Base-by-base conservation (phyloP, 768 basidiomycete species). In the Agaricus sinodeliciosus region DNA sequence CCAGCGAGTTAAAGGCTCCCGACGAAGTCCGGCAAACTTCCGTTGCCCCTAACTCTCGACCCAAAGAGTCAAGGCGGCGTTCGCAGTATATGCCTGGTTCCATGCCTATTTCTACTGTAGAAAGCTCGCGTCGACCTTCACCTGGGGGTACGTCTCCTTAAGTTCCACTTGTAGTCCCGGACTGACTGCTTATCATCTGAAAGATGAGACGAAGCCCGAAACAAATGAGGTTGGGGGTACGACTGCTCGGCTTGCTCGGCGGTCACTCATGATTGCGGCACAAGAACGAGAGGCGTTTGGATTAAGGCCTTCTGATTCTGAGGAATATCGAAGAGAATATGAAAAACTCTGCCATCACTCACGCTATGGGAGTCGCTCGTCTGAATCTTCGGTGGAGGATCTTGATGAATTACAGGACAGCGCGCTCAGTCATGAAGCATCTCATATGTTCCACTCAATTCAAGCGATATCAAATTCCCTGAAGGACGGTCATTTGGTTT, bases 281-380 rank as follows among this genome's bases (percentile, higher is more conserved):
- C 42, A 31, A 4, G 44, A 44, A n/a, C 26, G 43, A 27, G 48
- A 57, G 34, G 56, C 56, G 25, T 57, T 57, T 19, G 56, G 53
- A 18, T 25, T 57, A 15, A 37, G 48, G 4, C 49, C 56, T 1
- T 54, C 56, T 5, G 35, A 35, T n/a, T 57, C 56, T 4, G 48
- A 54, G 72, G 42, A 78, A 59, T 72, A 72, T 15, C 75, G 87
- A 3, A 87, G 88, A 60, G 81, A 81, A 58, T 66, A 82, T 49
- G 48, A 49, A 26, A 19, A 28, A 6, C 4, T 49, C 26, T 39
- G 22, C n/a, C 12, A 28, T 9, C 7, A 42, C 27, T 22, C 25
- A 16, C 39, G 22, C 15, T 15, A 34, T 26, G 48, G 22, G 8
- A 37, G 36, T 39, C 48, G 37, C 11, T 28, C 41, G 37, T 49